Base-by-base conservation (phyloP, 805 yeast genomes). In the Nakazawaea wyomingensis region DNA sequence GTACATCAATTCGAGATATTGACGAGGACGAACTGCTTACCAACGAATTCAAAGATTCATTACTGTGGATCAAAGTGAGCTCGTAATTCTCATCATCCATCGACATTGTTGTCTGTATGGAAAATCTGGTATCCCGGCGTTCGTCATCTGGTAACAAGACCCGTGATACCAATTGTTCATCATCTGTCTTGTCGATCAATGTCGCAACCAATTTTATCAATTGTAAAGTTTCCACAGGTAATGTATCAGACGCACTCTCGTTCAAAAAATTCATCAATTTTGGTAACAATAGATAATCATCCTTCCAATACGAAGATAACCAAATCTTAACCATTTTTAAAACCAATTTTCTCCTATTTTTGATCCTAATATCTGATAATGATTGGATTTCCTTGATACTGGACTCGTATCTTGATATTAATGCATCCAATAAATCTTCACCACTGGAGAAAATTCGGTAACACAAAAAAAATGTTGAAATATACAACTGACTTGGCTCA, bases 231-330 rank as follows among this genome's bases (percentile, higher is more conserved):
- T 85, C 91, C 17, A 80, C 61, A 1, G 93, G 95, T 41, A 84
- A 62, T 45, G 59, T 68, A 10, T 59, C 54, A n/a, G 76, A 68
- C n/a, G 80, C 69, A 11, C 81, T 88, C 60, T 85, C 95, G 57
- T 85, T 85, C 55, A 86, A 81, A 56, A 88, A 84, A 54, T 85
- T 85, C 35, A 85, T 72, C 54, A 88, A 64, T 0, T 87, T 82
- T 10, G 93, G 78, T 36, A 89, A 63, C 31, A 81, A 65, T 20
- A 60, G 62, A 48, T 74, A 75, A 58, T 89, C 96, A 16, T 54
- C 55, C 34, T 72, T 69, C 96, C 96, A 91, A 57, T 84, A 89
- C 40, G 93, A 82, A 60, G 88, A 95, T 60, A 91, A 64, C 99
- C 99, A 91, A 28, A 77, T 66, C 57, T 80, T 85, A 56, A 89